These are phyloP conservation scores for Thymus quinquecostatus DNA, from an alignment of 257 asterid species.

Conservation along the genomic window DNA sequence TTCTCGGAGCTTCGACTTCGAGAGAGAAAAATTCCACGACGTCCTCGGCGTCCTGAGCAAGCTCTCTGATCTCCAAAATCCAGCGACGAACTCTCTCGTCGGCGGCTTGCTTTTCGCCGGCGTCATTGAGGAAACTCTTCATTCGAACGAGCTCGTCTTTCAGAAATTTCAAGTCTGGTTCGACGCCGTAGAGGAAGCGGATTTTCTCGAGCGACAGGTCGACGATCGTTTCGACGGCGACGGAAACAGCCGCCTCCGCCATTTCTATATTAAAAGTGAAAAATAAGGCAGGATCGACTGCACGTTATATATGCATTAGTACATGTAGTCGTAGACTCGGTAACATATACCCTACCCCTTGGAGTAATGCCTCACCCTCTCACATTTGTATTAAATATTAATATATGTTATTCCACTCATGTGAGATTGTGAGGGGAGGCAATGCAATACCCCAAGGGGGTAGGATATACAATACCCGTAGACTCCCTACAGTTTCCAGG, in stretches of 20 bases:
- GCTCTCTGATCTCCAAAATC: constrained; percentile 34
- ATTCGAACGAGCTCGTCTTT: constrained; percentile 24
- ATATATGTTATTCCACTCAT: too few species aligned
- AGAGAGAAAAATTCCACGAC: constrained; percentile 20
- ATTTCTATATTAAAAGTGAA: not conserved
- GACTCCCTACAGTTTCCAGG: too few species aligned
- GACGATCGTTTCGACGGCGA: constrained; percentile 16
- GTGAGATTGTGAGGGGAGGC: too few species aligned
- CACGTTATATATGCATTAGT: too few species aligned
- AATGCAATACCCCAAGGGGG: too few species aligned
- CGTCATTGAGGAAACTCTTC: constrained; percentile 32
- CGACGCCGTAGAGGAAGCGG: constrained; percentile 7
- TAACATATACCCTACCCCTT: too few species aligned
- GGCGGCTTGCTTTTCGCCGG: constrained; percentile 24
- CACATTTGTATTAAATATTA: too few species aligned
- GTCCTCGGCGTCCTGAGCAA: constrained; percentile 39
- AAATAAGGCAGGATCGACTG: too few species aligned
- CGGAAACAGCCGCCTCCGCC: constrained; percentile 35
- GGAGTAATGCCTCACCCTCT: too few species aligned
- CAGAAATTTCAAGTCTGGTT: not conserved
- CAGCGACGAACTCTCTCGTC: constrained; percentile 15
- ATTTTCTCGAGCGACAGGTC: constrained; percentile 3
- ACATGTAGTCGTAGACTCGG: too few species aligned
- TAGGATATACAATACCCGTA: too few species aligned
- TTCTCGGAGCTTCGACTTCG: constrained; percentile 11